Conservation (phyloP, 495 filamentous ascomycete species). For the Hypomontagnella submonticulosa region DNA sequence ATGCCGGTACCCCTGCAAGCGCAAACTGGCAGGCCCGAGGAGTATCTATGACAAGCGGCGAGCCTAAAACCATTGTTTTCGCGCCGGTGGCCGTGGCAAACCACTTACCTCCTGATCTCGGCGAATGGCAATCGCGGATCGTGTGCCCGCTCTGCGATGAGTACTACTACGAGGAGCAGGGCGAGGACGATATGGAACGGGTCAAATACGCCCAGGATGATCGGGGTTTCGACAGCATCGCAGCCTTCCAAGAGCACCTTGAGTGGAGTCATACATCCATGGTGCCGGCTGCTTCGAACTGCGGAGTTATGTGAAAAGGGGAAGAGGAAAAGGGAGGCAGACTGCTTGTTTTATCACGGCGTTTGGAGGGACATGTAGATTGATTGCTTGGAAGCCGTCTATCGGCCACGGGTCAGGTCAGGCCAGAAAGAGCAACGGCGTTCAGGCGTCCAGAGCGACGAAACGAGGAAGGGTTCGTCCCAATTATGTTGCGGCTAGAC, state of each 20-base stretch:
- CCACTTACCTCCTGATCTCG: slow-evolving; percentile 55
- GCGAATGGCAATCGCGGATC: slow-evolving; percentile 56
- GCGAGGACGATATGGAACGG: slow-evolving; percentile 55
- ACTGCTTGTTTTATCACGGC: slow-evolving; percentile 5
- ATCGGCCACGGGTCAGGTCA: slow-evolving; percentile 1
- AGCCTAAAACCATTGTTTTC: slow-evolving; percentile 58
- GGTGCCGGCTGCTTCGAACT: slow-evolving; percentile 38
- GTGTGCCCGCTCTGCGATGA: slow-evolving; percentile 62
- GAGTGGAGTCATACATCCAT: slow-evolving; percentile 59
- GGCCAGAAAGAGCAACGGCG: slow-evolving; percentile 20
- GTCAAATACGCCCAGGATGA: slow-evolving; percentile 55
- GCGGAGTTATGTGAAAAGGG: slow-evolving; percentile 54
- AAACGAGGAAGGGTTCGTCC: slow-evolving; percentile 4
- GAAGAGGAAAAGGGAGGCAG: not conserved
- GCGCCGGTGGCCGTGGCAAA: slow-evolving; percentile 61
- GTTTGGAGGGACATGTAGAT: slow-evolving; percentile 1
- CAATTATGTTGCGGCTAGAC: too few relatives aligned
- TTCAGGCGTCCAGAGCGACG: slow-evolving; percentile 11
- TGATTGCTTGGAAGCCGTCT: slow-evolving; percentile 1
- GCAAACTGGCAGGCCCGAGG: slow-evolving; percentile 41
- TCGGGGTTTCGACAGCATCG: slow-evolving; percentile 53
- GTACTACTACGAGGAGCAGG: slow-evolving; percentile 58
- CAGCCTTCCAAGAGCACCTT: slow-evolving; percentile 56
- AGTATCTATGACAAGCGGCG: slow-evolving; percentile 35
- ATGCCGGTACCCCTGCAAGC: not conserved